These are phyloP conservation scores for Sphaerostilbella broomeana DNA, from an alignment of 2,329 filamentous ascomycete species.

Conservation along the genomic window DNA sequence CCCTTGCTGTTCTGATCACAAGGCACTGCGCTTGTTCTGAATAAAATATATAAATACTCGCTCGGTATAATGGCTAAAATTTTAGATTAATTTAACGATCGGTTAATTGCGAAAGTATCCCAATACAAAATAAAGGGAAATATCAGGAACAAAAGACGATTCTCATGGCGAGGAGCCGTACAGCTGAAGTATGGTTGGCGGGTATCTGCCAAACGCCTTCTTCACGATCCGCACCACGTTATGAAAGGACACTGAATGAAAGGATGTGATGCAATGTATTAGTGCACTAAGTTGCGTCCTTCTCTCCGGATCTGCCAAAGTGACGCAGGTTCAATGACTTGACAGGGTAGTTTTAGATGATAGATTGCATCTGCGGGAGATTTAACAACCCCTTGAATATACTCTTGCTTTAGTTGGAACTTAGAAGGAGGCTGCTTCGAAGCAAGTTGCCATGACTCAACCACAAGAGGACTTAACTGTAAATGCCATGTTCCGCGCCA, in stretches of 20 bases:
- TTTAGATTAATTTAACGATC: no score
- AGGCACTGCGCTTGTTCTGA: no score
- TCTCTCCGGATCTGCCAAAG: slow-evolving; percentile 29
- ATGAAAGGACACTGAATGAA: not conserved
- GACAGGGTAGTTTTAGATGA: slow-evolving; percentile 24
- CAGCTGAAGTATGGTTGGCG: no score
- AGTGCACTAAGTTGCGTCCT: slow-evolving; percentile 8
- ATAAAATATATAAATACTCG: no score
- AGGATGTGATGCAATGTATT: not conserved
- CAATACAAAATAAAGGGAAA: no score
- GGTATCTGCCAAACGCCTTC: no score
- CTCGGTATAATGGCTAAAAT: no score
- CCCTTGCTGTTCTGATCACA: no score
- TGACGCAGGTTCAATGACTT: slow-evolving; percentile 26
- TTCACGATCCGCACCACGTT: no score
- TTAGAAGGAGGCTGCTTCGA: slow-evolving; percentile 8
- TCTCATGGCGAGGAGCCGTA: no score
- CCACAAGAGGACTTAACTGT: slow-evolving; percentile 19
- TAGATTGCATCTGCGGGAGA: slow-evolving; percentile 28
- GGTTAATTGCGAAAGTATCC: no score
- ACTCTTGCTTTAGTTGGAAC: slow-evolving; percentile 15
- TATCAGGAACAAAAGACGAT: no score
- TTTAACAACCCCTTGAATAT: slow-evolving; percentile 10
- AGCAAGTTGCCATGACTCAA: slow-evolving; percentile 17
- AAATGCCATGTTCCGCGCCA: slow-evolving; percentile 30